Percentiles rank a stretch among this genome's conserved stretches.
Evolutionary conservation across 495 filamentous ascomycete genomes (phyloP).

Genomic region (Tuber calosporum): DNA sequence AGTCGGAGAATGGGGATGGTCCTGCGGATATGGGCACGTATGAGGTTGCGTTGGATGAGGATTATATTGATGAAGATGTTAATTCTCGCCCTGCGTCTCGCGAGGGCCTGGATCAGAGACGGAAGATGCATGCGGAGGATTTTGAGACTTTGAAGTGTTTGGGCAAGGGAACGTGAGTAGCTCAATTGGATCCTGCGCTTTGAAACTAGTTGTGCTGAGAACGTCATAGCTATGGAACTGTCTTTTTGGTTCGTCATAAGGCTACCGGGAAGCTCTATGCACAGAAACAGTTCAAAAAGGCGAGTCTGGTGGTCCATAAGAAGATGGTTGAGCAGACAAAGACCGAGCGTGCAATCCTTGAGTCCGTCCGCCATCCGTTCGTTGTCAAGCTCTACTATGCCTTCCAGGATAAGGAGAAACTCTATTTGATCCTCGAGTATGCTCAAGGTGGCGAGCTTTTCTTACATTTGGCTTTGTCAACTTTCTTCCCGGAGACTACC

Average conservation of each 20-base stretch:
- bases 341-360: constrained; percentile 87
- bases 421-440: constrained; percentile 96
- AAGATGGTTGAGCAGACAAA: constrained; percentile 92
- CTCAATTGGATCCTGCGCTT: neutral
- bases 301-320: constrained; percentile 84
- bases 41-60: constrained; percentile 77
- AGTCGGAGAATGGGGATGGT: constrained; percentile 52
- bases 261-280: constrained; percentile 83
- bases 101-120: constrained; percentile 37
- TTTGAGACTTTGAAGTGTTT: constrained; percentile 91
- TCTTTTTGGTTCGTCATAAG: constrained; percentile 81
- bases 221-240: constrained; percentile 62
- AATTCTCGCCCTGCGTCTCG: constrained; percentile 36
- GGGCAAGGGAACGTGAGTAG: constrained; percentile 67
- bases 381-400: constrained; percentile 97
- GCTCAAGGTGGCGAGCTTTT: constrained; percentile 97
- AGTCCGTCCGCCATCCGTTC: constrained; percentile 91
- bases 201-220: constrained; percentile 10
- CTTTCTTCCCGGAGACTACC: constrained; percentile 81
- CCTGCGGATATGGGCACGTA: constrained; percentile 63
- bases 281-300: constrained; percentile 98
- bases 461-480: constrained; percentile 75
- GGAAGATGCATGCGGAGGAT: constrained; percentile 86
- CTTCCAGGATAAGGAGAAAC: constrained; percentile 95
- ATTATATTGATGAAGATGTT: constrained; percentile 75